Conservation (phyloP, 192 early-diverging fungal species). For the Chytriomyces confervae region DNA sequence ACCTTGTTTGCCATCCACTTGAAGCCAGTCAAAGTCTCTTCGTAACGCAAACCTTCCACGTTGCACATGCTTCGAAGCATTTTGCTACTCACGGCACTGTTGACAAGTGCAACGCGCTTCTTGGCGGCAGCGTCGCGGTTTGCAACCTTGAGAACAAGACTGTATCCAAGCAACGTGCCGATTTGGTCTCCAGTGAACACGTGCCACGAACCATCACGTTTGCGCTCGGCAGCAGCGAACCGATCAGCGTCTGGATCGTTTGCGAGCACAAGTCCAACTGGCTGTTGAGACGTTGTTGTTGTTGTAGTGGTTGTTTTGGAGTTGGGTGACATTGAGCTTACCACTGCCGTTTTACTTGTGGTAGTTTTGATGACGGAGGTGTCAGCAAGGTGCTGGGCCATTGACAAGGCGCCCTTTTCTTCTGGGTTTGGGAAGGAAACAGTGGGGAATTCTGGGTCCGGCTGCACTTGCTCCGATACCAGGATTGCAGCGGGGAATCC, state of each 20-base stretch:
- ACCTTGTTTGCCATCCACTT: constrained; percentile 93
- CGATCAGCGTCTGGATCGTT: constrained; percentile 95
- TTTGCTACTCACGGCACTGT: constrained; percentile 86
- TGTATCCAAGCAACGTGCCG: constrained; percentile 65
- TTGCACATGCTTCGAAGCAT: constrained; percentile 79
- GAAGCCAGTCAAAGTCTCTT: constrained; percentile 94
- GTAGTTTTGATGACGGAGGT: background rate
- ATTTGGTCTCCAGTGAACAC: constrained; percentile 91
- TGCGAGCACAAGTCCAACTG: constrained; percentile 71
- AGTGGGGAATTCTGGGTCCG: constrained; percentile 92
- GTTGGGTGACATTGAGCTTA: constrained; percentile 36
- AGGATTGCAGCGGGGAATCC: constrained; percentile 65
- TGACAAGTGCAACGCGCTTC: constrained; percentile 76
- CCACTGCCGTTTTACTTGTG: background rate
- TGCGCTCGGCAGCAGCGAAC: constrained; percentile 87
- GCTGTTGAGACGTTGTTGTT: constrained; percentile 52
- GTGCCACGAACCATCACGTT: constrained; percentile 68
- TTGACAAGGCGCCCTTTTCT: constrained; percentile 82
- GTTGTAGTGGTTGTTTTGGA: constrained; percentile 63
- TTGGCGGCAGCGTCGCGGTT: constrained; percentile 13
- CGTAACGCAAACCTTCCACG: constrained; percentile 79
- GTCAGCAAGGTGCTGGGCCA: constrained; percentile 32
- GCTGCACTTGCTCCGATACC: constrained; percentile 69
- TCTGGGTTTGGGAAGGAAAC: constrained; percentile 65
- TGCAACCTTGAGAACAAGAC: background rate